Evolutionary conservation across 2,329 filamentous ascomycete genomes (phyloP), one percentile per base, ranked within the genome.

Genomic region (Zasmidium cellare): DNA sequence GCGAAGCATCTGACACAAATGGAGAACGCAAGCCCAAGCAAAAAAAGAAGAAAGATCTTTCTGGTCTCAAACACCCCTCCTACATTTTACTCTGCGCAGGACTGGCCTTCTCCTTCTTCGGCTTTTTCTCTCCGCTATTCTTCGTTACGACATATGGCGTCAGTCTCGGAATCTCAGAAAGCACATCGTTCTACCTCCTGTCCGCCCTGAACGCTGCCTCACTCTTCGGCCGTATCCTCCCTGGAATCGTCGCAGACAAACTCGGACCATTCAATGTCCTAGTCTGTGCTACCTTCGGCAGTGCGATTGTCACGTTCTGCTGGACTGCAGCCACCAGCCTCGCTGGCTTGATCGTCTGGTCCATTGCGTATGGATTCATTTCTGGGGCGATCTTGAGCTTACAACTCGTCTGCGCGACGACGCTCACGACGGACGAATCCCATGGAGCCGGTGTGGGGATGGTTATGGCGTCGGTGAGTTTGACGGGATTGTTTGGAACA

Each of bases 401-500:
- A 0, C 79, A 82, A 45, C 67, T 74, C 55, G 76, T 79, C 0
- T 81, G 79, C 57, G 78, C 76, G 0, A 75, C 74, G 0, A 74
- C 77, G 46, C 66, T 82, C 9, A 71, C 76, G 0, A 75, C 70
- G 0, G 69, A 70, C 1, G 61, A 71, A 2, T 75, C 71, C 0
- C 69, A 77, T 24, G 79, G 79, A 0, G 70, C 76, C 1, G 76
- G 76, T 0, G 70, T 81, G 6, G 80, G 80, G 0, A 64, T 72
- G n/a, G 66, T 78, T 1, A 73, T 77, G 65, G 77, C 74, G 0
- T 72, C 72, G 3, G 68, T 76, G 1, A 74, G 79, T 1, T 58
- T 81, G 6, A 75, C 76, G 76, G 60, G 55, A 2, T 52, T 68
- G 1, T 65, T 67, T 35, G 63, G 62, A 24, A 56, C 65, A 12